Conservation (phyloP, 2,329 filamentous ascomycete species). For the Botrytis elliptica region DNA sequence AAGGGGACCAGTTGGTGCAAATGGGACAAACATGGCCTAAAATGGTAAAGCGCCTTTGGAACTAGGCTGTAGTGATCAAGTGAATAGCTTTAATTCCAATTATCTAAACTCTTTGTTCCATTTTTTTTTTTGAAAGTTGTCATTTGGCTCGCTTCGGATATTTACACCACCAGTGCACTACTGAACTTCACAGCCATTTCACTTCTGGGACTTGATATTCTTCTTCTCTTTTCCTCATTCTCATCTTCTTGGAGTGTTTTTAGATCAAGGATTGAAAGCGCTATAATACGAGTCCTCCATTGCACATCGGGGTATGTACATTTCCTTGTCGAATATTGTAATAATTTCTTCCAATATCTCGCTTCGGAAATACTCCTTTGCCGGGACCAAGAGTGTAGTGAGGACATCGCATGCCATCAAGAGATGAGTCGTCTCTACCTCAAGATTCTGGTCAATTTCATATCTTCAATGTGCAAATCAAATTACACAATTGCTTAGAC, state of each 20-base stretch:
- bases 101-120: no score
- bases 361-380: neutral
- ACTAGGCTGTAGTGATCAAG: neutral
- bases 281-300: constrained; percentile 50
- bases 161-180: neutral
- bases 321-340: neutral
- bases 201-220: neutral
- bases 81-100: neutral
- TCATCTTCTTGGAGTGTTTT: constrained; percentile 39
- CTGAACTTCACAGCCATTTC: neutral
- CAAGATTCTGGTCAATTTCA: neutral
- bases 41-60: neutral
- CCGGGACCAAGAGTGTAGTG: neutral
- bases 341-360: neutral
- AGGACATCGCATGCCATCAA: neutral
- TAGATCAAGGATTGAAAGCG: constrained; percentile 37
- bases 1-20: neutral
- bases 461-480: neutral
- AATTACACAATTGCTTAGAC: neutral
- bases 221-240: constrained; percentile 37
- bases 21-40: neutral
- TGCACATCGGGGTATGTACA: constrained; percentile 27
- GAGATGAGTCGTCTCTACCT: neutral
- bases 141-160: neutral
- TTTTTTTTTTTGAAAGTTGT: neutral